Evolutionary conservation across 2,329 filamentous ascomycete genomes (phyloP).

Genomic region (Xylariaceae sp.): DNA sequence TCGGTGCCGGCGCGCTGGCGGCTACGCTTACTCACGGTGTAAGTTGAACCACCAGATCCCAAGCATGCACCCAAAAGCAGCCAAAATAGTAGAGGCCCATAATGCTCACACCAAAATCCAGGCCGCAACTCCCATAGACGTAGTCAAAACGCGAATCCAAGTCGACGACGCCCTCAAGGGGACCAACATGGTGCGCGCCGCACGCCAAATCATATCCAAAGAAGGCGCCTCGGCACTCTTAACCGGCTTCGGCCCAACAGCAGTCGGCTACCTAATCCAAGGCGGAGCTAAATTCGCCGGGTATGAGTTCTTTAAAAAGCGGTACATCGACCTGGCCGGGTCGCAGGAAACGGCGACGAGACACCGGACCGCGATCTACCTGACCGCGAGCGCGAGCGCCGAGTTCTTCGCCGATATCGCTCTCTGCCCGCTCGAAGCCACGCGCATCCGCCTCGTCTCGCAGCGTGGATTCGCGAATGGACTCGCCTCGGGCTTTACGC

Average conservation of each 20-base stretch:
- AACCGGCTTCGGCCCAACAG: constrained; percentile 79
- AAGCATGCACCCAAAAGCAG: neutral
- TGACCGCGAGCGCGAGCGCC: constrained; percentile 62
- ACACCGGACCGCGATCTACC: constrained; percentile 58
- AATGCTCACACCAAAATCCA: constrained; percentile 19
- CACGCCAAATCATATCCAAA: constrained; percentile 68
- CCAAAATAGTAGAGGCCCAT: neutral
- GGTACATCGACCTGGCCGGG: constrained; percentile 65
- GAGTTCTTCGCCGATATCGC: constrained; percentile 73
- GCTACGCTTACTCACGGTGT: constrained; percentile 48
- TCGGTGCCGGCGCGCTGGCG: constrained; percentile 47
- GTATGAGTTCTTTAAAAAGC: constrained; percentile 93
- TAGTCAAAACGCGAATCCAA: constrained; percentile 89
- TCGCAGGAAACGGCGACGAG: constrained; percentile 41
- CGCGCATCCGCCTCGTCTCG: constrained; percentile 70
- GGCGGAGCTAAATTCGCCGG: constrained; percentile 87
- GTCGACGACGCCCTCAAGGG: constrained; percentile 83
- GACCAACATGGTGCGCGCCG: constrained; percentile 73
- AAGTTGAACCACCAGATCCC: constrained; percentile 21
- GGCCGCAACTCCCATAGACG: constrained; percentile 53
- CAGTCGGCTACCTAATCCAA: constrained; percentile 83
- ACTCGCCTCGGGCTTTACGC: constrained; percentile 64
- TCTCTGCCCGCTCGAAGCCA: constrained; percentile 87
- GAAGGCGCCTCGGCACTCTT: constrained; percentile 76
- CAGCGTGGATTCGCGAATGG: constrained; percentile 72